Conservation (phyloP, 495 filamentous ascomycete species). For the Neurospora cerealis region DNA sequence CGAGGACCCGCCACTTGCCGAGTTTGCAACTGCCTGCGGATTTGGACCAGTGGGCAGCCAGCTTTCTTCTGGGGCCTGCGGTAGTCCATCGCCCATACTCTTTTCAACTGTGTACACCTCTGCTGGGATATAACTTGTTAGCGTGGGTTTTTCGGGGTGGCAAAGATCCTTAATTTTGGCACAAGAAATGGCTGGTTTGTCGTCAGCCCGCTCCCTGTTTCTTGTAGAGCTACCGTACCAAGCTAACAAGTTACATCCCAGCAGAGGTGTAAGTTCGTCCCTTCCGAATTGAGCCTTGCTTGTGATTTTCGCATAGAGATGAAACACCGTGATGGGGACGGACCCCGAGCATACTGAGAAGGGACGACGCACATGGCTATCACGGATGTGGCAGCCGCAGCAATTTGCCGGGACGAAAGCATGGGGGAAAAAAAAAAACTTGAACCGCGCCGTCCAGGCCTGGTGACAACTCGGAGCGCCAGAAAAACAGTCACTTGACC, state of each 20-base stretch:
- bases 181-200: too few relatives aligned
- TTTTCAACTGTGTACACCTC: not conserved
- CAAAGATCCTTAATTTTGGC: too few relatives aligned
- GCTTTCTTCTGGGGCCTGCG: not conserved
- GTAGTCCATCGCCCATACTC: not conserved
- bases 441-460: not conserved
- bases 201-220: too few relatives aligned
- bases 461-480: not conserved
- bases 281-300: not conserved
- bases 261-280: not conserved
- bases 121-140: too few relatives aligned
- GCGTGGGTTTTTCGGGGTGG: too few relatives aligned
- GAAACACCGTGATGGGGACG: not conserved
- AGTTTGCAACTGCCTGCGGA: not conserved
- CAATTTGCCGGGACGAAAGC: not conserved
- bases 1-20: conserved; percentile 2
- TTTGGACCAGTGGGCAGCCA: not conserved
- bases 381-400: not conserved
- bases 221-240: too few relatives aligned
- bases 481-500: conserved; percentile 4
- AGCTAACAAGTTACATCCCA: too few relatives aligned
- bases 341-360: not conserved
- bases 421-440: not conserved
- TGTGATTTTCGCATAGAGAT: not conserved
- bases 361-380: not conserved